A percentile compares a stretch with the other conserved stretches of the same genome.
Evolutionary conservation across 768 basidiomycete genomes (phyloP).

Genomic region (Tubosaeta sp.): DNA sequence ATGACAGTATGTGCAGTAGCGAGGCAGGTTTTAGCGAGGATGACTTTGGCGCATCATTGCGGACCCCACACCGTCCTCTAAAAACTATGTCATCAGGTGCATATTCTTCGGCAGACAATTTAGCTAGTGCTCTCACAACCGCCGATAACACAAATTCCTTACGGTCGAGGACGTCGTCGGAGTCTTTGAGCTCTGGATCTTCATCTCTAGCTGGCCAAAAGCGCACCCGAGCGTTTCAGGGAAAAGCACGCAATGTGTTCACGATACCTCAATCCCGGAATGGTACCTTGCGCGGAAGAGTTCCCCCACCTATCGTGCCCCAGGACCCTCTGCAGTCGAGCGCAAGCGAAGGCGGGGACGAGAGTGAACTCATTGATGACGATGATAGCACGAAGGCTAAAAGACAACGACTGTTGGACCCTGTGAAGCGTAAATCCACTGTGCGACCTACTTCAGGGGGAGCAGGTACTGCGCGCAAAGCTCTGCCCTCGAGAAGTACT

Average conservation of each 20-base stretch:
- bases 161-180: slow-evolving; percentile 39
- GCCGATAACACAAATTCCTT: slow-evolving; percentile 36
- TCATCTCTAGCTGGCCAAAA: slow-evolving; percentile 41
- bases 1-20: slow-evolving; percentile 26
- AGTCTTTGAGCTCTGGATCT: slow-evolving; percentile 38
- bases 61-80: slow-evolving; percentile 47
- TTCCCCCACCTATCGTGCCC: not conserved
- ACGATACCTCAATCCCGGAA: slow-evolving; percentile 12
- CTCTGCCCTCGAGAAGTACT: slow-evolving; percentile 7
- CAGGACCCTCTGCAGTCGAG: slow-evolving; percentile 18
- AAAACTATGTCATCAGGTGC: slow-evolving; percentile 18
- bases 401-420: slow-evolving; percentile 25
- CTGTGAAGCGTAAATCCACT: slow-evolving; percentile 22
- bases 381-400: slow-evolving; percentile 14
- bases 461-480: slow-evolving; percentile 12
- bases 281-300: slow-evolving; percentile 28
- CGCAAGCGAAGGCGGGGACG: slow-evolving; percentile 22
- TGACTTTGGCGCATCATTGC: slow-evolving; percentile 62
- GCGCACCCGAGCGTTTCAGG: slow-evolving; percentile 25
- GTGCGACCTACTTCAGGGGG: slow-evolving; percentile 22
- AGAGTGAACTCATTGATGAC: slow-evolving; percentile 5
- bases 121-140: slow-evolving; percentile 36
- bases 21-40: slow-evolving; percentile 38
- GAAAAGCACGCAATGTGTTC: not conserved
- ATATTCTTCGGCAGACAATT: slow-evolving; percentile 24